phyloP scores from a whole-genome alignment of 1,284 basidiomycete genomes.

The Cyathus olla region DNA sequence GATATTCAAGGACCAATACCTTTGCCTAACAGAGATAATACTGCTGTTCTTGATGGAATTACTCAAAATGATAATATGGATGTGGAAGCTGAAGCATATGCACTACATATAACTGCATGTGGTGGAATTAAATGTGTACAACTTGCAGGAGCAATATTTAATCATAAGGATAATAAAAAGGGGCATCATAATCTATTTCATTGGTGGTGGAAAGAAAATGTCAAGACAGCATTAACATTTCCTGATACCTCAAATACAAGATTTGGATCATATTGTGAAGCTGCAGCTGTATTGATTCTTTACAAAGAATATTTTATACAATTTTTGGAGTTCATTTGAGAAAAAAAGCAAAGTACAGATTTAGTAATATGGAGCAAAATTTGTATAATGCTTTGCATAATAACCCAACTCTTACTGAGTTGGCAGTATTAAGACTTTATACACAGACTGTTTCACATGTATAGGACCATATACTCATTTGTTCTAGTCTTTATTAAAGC shows the following conservation, averaged over 20 bases:
- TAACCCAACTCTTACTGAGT: slow-evolving; percentile 40
- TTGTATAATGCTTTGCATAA: slow-evolving; percentile 37
- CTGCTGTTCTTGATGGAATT: slow-evolving; percentile 9
- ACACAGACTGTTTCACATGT: slow-evolving; percentile 31
- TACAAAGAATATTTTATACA: slow-evolving; percentile 26
- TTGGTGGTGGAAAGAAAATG: slow-evolving; percentile 21
- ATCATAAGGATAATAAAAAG: slow-evolving; percentile 43
- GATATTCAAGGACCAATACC: slow-evolving; percentile 2
- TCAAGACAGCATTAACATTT: slow-evolving; percentile 22
- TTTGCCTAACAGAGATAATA: slow-evolving; percentile 25
- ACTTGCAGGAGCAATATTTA: slow-evolving; percentile 38
- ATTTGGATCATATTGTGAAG: slow-evolving; percentile 25
- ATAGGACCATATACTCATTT: too few species aligned
- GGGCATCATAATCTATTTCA: slow-evolving; percentile 32
- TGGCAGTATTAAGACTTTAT: slow-evolving; percentile 42
- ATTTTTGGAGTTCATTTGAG: slow-evolving; percentile 30
- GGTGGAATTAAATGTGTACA: slow-evolving; percentile 36
- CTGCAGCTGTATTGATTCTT: slow-evolving; percentile 30
- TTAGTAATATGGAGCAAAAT: slow-evolving; percentile 42
- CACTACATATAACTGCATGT: slow-evolving; percentile 23
- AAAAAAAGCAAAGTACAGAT: slow-evolving; percentile 30
- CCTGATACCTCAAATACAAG: slow-evolving; percentile 15
- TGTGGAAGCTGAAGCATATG: slow-evolving; percentile 20
- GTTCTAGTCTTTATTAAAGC: too few species aligned
- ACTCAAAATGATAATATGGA: slow-evolving; percentile 2